phyloP scores from a whole-genome alignment of 2,329 filamentous ascomycete species.

The Aureobasidium subglaciale region DNA sequence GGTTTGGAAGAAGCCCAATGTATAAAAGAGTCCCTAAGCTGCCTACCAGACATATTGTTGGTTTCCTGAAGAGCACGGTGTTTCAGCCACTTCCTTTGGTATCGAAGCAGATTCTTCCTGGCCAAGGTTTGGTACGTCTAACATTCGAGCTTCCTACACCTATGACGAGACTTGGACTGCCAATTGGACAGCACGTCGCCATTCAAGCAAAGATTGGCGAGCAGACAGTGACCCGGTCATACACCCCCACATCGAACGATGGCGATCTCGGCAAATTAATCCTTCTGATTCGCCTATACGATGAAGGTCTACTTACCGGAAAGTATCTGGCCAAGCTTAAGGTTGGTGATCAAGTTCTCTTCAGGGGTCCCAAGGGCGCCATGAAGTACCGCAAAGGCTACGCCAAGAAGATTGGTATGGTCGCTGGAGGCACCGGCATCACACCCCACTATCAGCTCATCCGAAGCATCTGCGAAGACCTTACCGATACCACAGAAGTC shows the following conservation, averaged over 20 bases:
- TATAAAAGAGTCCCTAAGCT: constrained; percentile 1
- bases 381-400: constrained; percentile 45
- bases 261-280: constrained; percentile 39
- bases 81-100: constrained; percentile 43
- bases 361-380: constrained; percentile 51
- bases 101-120: constrained; percentile 18
- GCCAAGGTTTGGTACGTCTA: constrained; percentile 22
- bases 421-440: constrained; percentile 48
- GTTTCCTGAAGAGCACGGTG: constrained; percentile 44
- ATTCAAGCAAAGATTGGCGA: constrained; percentile 24
- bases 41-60: constrained; percentile 24
- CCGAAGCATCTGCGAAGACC: constrained; percentile 55
- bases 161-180: constrained; percentile 23
- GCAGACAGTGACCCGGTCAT: constrained; percentile 19
- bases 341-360: constrained; percentile 42
- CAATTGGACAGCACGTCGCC: constrained; percentile 28
- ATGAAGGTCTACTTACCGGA: constrained; percentile 41
- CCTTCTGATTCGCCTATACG: constrained; percentile 47
- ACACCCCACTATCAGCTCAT: constrained; percentile 57
- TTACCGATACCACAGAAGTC: constrained; percentile 50
- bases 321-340: constrained; percentile 43
- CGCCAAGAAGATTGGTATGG: constrained; percentile 46
- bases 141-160: constrained; percentile 23
- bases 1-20: constrained; percentile 1
- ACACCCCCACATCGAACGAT: constrained; percentile 28